phyloP scores from a whole-genome alignment of 2,329 filamentous ascomycete species.

The Ophiocordyceps polyrhachis-furcata region DNA sequence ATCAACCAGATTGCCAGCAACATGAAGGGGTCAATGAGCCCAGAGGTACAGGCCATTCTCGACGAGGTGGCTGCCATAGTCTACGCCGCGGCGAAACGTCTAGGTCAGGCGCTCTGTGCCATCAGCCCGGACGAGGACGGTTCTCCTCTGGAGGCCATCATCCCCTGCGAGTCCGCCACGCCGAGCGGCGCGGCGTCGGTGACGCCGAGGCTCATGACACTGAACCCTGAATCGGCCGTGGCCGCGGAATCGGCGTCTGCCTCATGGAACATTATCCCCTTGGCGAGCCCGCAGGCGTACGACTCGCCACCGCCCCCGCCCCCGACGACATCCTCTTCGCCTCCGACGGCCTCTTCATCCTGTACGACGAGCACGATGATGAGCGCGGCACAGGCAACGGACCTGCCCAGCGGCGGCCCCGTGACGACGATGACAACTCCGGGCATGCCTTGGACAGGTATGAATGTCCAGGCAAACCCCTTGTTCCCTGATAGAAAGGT shows the following conservation, averaged over 20 bases:
- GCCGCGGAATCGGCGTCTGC: neutral
- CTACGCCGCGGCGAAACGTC: conserved; percentile 4
- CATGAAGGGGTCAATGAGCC: conserved; percentile 1
- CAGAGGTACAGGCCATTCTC: conserved; percentile 5
- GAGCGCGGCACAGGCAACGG: neutral
- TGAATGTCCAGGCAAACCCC: neutral
- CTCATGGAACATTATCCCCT: conserved; percentile 1
- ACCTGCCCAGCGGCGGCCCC: neutral
- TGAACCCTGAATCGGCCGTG: neutral
- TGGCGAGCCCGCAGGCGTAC: neutral
- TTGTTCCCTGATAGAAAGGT: neutral
- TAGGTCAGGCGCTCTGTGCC: conserved; percentile 6
- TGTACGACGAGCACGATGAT: neutral
- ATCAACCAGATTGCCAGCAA: conserved; percentile 6
- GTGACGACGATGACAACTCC: neutral
- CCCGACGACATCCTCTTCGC: neutral
- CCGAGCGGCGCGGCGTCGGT: conserved; percentile 1
- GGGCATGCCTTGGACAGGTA: neutral
- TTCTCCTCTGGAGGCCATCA: conserved; percentile 3
- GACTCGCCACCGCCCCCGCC: neutral
- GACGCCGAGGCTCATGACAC: conserved; percentile 1
- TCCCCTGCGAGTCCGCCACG: conserved; percentile 5
- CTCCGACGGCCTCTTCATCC: neutral
- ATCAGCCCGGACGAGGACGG: conserved; percentile 3
- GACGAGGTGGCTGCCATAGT: conserved; percentile 7